phyloP scores from a whole-genome alignment of 306 rosid species.

The Lagenaria siceraria region DNA sequence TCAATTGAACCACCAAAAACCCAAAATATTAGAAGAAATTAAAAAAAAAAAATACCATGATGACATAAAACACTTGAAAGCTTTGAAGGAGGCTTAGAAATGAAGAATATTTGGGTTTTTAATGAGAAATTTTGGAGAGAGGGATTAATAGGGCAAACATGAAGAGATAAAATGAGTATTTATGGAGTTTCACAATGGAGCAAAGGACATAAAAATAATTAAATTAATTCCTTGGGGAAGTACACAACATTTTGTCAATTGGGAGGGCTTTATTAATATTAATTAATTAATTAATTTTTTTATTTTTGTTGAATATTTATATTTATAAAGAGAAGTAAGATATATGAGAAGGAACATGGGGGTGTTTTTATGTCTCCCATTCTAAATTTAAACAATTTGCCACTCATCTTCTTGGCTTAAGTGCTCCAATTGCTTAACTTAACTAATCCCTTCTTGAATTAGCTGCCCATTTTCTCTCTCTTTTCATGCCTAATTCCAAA shows the following conservation, averaged over 20 bases:
- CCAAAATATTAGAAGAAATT: neutral
- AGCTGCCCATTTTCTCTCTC: slow-evolving; percentile 26
- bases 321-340: slow-evolving; percentile 18
- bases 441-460: slow-evolving; percentile 40
- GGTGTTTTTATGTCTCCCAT: slow-evolving; percentile 98
- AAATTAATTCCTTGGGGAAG: slow-evolving; percentile 46
- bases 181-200: slow-evolving; percentile 58
- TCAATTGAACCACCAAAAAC: neutral
- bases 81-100: slow-evolving; percentile 2
- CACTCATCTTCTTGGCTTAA: slow-evolving; percentile 73
- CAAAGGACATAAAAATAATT: slow-evolving; percentile 11
- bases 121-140: slow-evolving; percentile 12
- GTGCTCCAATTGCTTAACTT: slow-evolving; percentile 62
- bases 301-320: slow-evolving; percentile 15
- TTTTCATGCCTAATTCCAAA: slow-evolving; percentile 3
- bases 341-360: slow-evolving; percentile 82
- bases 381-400: slow-evolving; percentile 20
- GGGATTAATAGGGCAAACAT: slow-evolving; percentile 14
- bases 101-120: neutral
- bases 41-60: slow-evolving; percentile 49
- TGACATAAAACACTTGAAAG: slow-evolving; percentile 23
- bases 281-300: neutral
- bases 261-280: slow-evolving; percentile 2
- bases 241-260: slow-evolving; percentile 36
- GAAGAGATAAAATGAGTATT: slow-evolving; percentile 22